Percentiles rank a stretch among this genome's conserved stretches.
These are phyloP conservation scores for Citrus reticulata DNA, from an alignment of 345 rosid species.

Conservation along the genomic window DNA sequence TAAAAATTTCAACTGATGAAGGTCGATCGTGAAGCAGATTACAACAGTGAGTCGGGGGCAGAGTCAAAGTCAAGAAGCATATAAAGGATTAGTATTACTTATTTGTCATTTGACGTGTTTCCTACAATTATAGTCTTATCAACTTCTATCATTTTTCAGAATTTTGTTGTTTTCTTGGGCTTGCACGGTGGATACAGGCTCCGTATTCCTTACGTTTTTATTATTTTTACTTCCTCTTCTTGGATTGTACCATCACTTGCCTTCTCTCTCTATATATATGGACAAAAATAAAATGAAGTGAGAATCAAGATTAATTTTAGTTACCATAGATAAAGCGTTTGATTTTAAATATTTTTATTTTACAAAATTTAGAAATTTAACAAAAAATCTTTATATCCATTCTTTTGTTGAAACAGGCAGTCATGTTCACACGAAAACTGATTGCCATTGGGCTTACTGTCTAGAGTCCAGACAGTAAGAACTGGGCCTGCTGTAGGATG, in stretches of 20 bases:
- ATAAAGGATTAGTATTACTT: not conserved
- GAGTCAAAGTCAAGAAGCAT: not conserved
- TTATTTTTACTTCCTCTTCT: not conserved
- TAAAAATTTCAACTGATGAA: not conserved
- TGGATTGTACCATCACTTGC: no score
- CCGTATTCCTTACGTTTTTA: not conserved
- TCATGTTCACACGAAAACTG: no score
- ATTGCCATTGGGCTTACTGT: no score
- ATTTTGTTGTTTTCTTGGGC: not conserved
- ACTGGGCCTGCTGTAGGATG: not conserved
- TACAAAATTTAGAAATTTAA: no score
- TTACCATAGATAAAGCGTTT: no score
- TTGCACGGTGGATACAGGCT: not conserved
- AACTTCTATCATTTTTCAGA: not conserved
- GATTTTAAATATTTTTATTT: no score
- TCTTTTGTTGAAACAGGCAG: no score
- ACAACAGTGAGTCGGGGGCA: not conserved
- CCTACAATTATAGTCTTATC: not conserved
- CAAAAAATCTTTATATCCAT: no score
- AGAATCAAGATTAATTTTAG: no score
- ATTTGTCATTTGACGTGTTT: no score
- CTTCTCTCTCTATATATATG: accelerated
- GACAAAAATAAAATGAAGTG: no score
- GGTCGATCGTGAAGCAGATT: not conserved
- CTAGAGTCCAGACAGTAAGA: no score